phyloP scores from a whole-genome alignment of 352 stramenopile genomes.

The Globisporangium alternatum region DNA sequence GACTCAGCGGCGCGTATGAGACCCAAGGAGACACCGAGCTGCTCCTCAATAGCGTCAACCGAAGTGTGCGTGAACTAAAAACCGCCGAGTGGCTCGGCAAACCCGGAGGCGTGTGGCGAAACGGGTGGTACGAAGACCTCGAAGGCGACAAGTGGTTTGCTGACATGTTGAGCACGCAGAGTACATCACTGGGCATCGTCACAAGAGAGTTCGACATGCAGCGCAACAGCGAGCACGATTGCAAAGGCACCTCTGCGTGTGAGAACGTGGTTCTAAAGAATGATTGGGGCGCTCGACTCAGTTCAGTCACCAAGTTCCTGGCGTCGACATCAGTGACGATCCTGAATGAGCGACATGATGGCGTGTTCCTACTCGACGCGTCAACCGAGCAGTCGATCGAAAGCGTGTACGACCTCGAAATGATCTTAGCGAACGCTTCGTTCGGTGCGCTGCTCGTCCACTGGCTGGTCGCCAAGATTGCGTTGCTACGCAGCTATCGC shows the following conservation, averaged over 20 bases:
- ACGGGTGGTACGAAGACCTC: constrained; percentile 15
- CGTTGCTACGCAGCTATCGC: constrained; percentile 8
- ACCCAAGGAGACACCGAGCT: neutral
- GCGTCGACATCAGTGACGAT: constrained; percentile 13
- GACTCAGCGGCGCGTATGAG: constrained; percentile 22
- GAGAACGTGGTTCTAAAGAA: constrained; percentile 11
- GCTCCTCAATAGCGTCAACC: neutral
- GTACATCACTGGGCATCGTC: neutral
- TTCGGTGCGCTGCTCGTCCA: constrained; percentile 26
- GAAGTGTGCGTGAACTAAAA: neutral
- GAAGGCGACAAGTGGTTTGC: constrained; percentile 6
- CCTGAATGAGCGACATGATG: constrained; percentile 25
- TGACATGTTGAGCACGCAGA: neutral
- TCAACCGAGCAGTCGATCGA: neutral
- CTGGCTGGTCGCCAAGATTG: constrained; percentile 25
- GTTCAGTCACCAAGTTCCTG: neutral
- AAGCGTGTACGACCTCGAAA: constrained; percentile 31
- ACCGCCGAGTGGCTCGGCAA: neutral
- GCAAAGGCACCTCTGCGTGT: neutral
- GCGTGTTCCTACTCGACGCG: constrained; percentile 27
- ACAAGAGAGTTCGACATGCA: constrained; percentile 8
- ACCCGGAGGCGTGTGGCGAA: constrained; percentile 1
- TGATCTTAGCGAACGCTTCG: constrained; percentile 35
- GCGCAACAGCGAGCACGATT: neutral
- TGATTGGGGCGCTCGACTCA: neutral